Evolutionary conservation across 805 yeast genomes (phyloP).

Genomic region (Starmerella floricola): DNA sequence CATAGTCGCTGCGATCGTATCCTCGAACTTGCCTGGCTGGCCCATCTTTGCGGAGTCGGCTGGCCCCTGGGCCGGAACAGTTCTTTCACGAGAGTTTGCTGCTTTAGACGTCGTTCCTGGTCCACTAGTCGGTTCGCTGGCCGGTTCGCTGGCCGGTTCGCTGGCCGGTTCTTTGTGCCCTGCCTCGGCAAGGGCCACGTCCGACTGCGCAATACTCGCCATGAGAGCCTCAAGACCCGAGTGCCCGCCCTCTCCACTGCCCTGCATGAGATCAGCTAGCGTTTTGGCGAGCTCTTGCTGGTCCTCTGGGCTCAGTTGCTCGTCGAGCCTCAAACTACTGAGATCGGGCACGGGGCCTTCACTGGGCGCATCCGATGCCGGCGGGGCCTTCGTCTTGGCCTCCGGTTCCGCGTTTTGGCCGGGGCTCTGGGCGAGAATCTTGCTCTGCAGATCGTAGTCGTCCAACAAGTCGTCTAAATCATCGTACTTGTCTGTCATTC

Average conservation of each 20-base stretch:
- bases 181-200: constrained; percentile 3
- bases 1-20: constrained; percentile 68
- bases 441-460: constrained; percentile 58
- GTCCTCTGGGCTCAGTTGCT: too few relatives aligned
- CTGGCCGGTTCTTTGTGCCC: too few relatives aligned
- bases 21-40: constrained; percentile 37
- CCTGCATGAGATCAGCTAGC: too few relatives aligned
- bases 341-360: too few relatives aligned
- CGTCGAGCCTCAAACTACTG: too few relatives aligned
- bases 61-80: too few relatives aligned
- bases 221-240: neutral
- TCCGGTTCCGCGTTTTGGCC: constrained; percentile 27
- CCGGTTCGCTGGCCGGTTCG: too few relatives aligned
- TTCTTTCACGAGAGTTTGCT: too few relatives aligned
- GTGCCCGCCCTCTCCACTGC: neutral
- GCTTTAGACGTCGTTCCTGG: too few relatives aligned
- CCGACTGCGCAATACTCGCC: neutral
- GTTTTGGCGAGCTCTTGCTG: too few relatives aligned
- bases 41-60: neutral
- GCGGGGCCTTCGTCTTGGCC: neutral
- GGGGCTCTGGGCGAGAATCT: constrained; percentile 47
- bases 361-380: neutral
- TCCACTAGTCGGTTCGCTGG: too few relatives aligned
- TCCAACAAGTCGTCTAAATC: constrained; percentile 52
- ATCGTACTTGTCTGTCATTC: constrained; percentile 19